A percentile compares a stretch with the other conserved stretches of the same genome.
phyloP scores from a whole-genome alignment of 2,329 filamentous ascomycete genomes.

The Gliomastix tumulicola region DNA sequence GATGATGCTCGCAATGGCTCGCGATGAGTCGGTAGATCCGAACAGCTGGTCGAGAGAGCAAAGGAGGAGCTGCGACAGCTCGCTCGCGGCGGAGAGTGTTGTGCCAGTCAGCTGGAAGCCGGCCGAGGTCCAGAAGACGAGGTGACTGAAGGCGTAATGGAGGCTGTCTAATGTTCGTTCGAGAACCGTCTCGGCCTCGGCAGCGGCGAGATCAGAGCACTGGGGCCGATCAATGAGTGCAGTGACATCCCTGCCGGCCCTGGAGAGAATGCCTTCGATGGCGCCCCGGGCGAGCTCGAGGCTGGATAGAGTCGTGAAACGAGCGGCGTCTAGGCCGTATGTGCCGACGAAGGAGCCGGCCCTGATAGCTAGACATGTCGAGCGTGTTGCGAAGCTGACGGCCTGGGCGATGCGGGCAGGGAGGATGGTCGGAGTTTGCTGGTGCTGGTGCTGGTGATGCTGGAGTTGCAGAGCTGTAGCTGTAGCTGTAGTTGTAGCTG shows the following conservation, averaged over 20 bases:
- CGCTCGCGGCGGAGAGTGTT: slow-evolving; percentile 45
- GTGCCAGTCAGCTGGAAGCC: slow-evolving; percentile 52
- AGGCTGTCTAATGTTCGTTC: slow-evolving; percentile 49
- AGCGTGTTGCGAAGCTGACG: slow-evolving; percentile 54
- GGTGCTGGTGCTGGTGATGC: too few species aligned
- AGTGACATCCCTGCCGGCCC: slow-evolving; percentile 38
- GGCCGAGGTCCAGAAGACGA: slow-evolving; percentile 55
- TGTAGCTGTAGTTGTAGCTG: too few species aligned
- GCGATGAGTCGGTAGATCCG: slow-evolving; percentile 62
- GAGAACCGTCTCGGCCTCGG: slow-evolving; percentile 49
- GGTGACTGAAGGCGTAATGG: slow-evolving; percentile 49
- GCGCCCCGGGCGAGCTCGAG: slow-evolving; percentile 49
- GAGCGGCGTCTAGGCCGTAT: slow-evolving; percentile 45
- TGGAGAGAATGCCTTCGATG: slow-evolving; percentile 45
- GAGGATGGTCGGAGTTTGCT: slow-evolving; percentile 40
- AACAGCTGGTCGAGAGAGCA: slow-evolving; percentile 57
- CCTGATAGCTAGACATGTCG: slow-evolving; percentile 49
- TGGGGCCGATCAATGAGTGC: slow-evolving; percentile 33
- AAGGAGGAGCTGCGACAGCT: slow-evolving; percentile 50
- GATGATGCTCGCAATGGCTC: slow-evolving; percentile 61
- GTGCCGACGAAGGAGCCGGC: slow-evolving; percentile 44
- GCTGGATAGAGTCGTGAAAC: slow-evolving; percentile 48
- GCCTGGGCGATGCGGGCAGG: slow-evolving; percentile 49
- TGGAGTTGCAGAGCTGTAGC: too few species aligned
- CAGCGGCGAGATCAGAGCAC: slow-evolving; percentile 37